Conservation (phyloP, 164 flowering plant species). For the Akebia trifoliata region DNA sequence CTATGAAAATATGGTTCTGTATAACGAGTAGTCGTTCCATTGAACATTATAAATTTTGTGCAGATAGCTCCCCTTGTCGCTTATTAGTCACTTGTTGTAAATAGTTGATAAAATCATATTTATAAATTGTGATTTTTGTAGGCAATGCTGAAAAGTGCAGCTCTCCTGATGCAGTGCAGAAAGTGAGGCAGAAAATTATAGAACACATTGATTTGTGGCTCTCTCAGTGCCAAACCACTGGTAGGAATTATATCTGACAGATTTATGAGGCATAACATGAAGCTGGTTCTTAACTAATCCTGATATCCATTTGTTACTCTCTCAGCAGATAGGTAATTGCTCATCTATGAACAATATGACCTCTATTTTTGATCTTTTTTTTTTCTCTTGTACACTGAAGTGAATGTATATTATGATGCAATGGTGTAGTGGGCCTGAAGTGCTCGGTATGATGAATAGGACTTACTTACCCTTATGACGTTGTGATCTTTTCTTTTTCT, state of each 20-base stretch:
- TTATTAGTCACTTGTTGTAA: background rate
- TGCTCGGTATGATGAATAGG: too few relatives aligned
- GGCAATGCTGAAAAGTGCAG: conserved; percentile 67
- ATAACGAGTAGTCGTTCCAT: background rate
- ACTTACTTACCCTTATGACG: too few relatives aligned
- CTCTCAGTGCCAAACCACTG: conserved; percentile 53
- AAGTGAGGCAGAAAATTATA: conserved; percentile 62
- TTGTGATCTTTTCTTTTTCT: too few relatives aligned
- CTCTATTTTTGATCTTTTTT: too few relatives aligned
- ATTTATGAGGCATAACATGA: background rate
- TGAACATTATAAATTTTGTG: background rate
- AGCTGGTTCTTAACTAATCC: background rate
- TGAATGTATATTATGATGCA: too few relatives aligned
- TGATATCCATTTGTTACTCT: background rate
- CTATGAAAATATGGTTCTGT: background rate
- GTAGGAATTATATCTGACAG: conserved; percentile 38
- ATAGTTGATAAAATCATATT: conserved; percentile 1
- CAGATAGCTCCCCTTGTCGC: background rate
- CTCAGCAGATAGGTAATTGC: too few relatives aligned
- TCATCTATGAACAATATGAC: too few relatives aligned
- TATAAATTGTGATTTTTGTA: conserved; percentile 21
- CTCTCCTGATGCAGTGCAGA: conserved; percentile 74
- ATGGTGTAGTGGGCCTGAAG: too few relatives aligned
- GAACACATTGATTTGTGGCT: conserved; percentile 79
- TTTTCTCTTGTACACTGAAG: too few relatives aligned